Base-by-base conservation (phyloP, 2,329 filamentous ascomycete genomes). In the Fusarium ramigenum region DNA sequence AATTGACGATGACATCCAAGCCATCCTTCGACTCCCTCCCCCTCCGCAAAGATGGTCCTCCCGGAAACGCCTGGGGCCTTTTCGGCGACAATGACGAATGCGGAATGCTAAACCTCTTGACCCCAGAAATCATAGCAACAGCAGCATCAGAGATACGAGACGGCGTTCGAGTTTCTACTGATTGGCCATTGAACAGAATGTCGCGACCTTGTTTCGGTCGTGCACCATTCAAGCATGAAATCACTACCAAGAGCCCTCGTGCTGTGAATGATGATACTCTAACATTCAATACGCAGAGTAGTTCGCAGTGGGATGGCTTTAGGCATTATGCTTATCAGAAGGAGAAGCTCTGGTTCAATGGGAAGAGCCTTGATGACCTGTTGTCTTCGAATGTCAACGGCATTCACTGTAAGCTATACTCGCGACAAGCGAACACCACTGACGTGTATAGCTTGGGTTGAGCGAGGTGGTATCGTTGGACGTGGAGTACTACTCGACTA, bases 1-100 rank as follows among this genome's bases (percentile, higher is more conserved):
- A 37, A 10, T 5, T 19, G 0, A 30, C 7, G 4, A 73, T 73
- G 70, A 4, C 66, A 4, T 7, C 30, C 4, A 72, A 73, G 34
- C 79, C 80, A 0, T 57, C 79, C 0, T 88, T 88, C 68, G 79
- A 85, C 11, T 79, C 83, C 7, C 84, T 89, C 1, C 87, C 87
- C 1, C 81, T 89, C 3, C 82, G 83, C 63, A 84, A 85, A 52
- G 78, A 82, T 63, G 87, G 86, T 0, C 87, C 87, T 11, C 82
- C 79, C 6, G 85, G 86, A 12, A 89, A 89, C 63, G 86, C 88
- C 10, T 90, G 88, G 88, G 87, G 87, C 2, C 83, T 88, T 9
- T 89, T 87, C 69, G 87, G 87, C 6, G 75, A 81, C 9, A 63
- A 81, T 6, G 88, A 90, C 66, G 80, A 89, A 70, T 81, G 88